phyloP scores from a whole-genome alignment of 192 early-diverging fungal species.

The Chytriomyces hyalinus region DNA sequence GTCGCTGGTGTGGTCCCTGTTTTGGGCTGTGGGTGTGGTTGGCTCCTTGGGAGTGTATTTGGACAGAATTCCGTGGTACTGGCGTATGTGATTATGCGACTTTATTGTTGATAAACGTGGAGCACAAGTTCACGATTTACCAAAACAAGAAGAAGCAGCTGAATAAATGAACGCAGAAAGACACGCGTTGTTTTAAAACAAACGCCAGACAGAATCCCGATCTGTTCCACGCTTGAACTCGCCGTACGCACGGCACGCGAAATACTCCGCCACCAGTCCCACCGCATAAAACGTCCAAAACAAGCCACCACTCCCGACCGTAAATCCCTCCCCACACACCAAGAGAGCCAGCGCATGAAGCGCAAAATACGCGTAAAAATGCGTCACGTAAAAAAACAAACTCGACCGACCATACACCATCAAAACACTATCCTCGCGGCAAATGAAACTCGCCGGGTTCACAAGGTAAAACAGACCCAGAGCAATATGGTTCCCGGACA shows the following conservation, averaged over 20 bases:
- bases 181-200: constrained; percentile 3
- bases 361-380: constrained; percentile 12
- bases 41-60: constrained; percentile 27
- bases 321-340: not conserved
- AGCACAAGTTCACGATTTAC: too few relatives aligned
- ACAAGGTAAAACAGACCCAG: constrained; percentile 37
- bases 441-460: not conserved
- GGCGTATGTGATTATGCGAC: constrained; percentile 6
- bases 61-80: constrained; percentile 12
- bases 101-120: too few relatives aligned
- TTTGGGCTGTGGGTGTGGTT: constrained; percentile 14
- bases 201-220: constrained; percentile 31
- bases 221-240: constrained; percentile 15
- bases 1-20: constrained; percentile 21
- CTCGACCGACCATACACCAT: constrained; percentile 5
- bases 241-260: constrained; percentile 10
- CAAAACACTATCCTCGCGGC: constrained; percentile 3
- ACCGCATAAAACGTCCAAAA: constrained; percentile 18
- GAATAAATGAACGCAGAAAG: too few relatives aligned
- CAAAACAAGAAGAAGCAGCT: too few relatives aligned
- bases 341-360: not conserved
- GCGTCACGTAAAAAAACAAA: constrained; percentile 30
- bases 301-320: not conserved
- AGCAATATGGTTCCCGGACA: constrained; percentile 41
- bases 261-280: constrained; percentile 27